Base-by-base conservation (phyloP, 768 basidiomycete genomes). In the Strobilomyces confusus region DNA sequence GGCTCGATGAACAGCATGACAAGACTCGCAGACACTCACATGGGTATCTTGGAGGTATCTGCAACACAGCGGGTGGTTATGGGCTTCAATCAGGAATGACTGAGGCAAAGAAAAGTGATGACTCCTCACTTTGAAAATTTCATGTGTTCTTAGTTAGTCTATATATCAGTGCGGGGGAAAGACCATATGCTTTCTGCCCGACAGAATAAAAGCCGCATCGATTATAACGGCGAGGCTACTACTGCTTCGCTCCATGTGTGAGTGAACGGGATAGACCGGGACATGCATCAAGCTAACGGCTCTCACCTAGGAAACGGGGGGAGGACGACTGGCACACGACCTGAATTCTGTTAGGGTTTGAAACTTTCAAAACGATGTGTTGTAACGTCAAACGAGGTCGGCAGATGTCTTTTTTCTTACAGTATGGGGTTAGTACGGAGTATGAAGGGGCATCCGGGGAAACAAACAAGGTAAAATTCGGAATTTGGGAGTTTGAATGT, bases 31-130 rank as follows among this genome's bases (percentile, higher is more conserved):
- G 30, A 40, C 19, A 56, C 64, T 44, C 56, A 80, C 87, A 75
- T 86, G 86, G 1, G 81, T 82, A 62, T 89, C 85, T 58, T 80
- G 72, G n/a, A 89, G 73, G 66, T 87, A 82, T 57, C 86, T 88
- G 55, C 12, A 9, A 23, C 49, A 17, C 48, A 48, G 30, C 4
- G 37, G 33, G 12, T 23, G 26, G 25, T 1, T 26, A 44, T 7
- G 23, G 34, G 19, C 5, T 40, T 41, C 9, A 14, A 17, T 64
- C 43, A 52, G 48, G 17, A 49, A 52, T 25, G n/a, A 15, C 4
- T 38, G 11, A 34, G 9, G 1, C 22, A 9, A 25, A 9, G 7
- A n/a, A 33, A 44, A 22, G 38, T 17, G n/a, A 29, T 20, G 23
- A n/a, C 8, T 15, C 63, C 75, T 58, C 50, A 83, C 83, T 74